A percentile compares a stretch with the other conserved stretches of the same genome.
Conservation (phyloP, 768 basidiomycete genomes). For the Leccinum subgranulosum region DNA sequence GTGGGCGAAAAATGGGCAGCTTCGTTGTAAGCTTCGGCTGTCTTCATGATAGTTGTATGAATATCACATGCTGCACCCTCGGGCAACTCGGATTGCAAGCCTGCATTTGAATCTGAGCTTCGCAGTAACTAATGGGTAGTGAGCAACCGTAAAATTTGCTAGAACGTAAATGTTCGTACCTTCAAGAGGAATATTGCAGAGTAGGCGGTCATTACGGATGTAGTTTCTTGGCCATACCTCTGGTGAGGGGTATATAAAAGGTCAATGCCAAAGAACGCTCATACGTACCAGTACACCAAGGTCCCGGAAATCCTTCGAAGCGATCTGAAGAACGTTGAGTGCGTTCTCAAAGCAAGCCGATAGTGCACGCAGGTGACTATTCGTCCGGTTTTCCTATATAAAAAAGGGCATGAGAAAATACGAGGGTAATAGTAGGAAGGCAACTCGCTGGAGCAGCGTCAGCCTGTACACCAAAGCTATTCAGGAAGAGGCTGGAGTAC, state of each 20-base stretch:
- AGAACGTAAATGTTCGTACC: conserved; percentile 38
- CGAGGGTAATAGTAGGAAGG: conserved; percentile 1
- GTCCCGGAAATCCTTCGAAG: conserved; percentile 68
- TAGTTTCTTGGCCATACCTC: conserved; percentile 84
- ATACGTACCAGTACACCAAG: conserved; percentile 68
- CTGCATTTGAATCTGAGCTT: conserved; percentile 52
- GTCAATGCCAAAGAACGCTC: conserved; percentile 31
- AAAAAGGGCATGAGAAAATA: not conserved
- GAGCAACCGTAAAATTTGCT: not conserved
- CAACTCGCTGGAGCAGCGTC: conserved; percentile 53
- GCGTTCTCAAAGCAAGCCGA: conserved; percentile 74
- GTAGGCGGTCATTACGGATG: conserved; percentile 85
- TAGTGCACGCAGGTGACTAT: conserved; percentile 65
- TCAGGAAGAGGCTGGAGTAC: conserved; percentile 77
- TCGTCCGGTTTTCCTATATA: conserved; percentile 51
- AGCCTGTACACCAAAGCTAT: conserved; percentile 76
- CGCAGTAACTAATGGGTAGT: conserved; percentile 56
- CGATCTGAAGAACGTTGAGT: conserved; percentile 64
- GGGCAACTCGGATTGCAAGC: conserved; percentile 57
- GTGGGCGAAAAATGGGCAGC: conserved; percentile 60
- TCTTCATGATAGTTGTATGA: conserved; percentile 58
- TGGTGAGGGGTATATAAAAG: conserved; percentile 27
- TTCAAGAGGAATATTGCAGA: conserved; percentile 77
- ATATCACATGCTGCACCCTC: conserved; percentile 65
- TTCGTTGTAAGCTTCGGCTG: conserved; percentile 76